Percentiles rank a stretch among this genome's conserved stretches.
Conservation (phyloP, 2,329 filamentous ascomycete genomes). For the Scortechinia acanthostroma region DNA sequence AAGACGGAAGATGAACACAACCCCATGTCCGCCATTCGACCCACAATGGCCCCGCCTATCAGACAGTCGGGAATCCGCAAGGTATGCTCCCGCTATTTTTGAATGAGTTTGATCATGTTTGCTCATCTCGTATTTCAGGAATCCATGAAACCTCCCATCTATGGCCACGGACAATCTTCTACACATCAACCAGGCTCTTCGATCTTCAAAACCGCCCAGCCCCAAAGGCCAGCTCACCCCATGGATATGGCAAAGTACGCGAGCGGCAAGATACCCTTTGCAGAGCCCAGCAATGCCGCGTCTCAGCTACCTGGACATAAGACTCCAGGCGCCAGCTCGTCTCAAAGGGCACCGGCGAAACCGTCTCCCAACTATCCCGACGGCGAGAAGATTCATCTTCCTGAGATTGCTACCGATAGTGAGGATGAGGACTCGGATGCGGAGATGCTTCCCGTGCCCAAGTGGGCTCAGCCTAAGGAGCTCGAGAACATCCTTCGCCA, state of each 20-base stretch:
- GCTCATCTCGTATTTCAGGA: too few species aligned
- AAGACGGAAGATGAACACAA: constrained; percentile 65
- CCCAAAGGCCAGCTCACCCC: constrained; percentile 52
- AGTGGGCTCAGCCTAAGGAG: constrained; percentile 84
- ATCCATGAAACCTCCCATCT: constrained; percentile 52
- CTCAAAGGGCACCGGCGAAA: constrained; percentile 34
- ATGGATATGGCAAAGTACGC: constrained; percentile 82
- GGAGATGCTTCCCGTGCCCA: constrained; percentile 58
- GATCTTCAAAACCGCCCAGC: background rate
- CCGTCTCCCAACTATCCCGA: constrained; percentile 82
- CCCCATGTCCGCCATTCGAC: constrained; percentile 49
- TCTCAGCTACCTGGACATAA: constrained; percentile 33
- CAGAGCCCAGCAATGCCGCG: constrained; percentile 52
- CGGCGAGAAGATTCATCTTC: constrained; percentile 83
- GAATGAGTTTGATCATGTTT: too few species aligned
- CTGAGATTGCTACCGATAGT: constrained; percentile 90
- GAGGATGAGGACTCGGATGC: constrained; percentile 68
- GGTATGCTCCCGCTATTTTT: constrained; percentile 23
- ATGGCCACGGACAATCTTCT: constrained; percentile 59
- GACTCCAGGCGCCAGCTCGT: constrained; percentile 67
- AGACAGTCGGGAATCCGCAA: constrained; percentile 66
- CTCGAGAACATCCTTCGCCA: constrained; percentile 68
- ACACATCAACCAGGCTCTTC: constrained; percentile 46
- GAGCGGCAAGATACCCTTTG: constrained; percentile 84
- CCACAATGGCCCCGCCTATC: constrained; percentile 73